Percentiles rank a stretch among this genome's conserved stretches.
These are phyloP conservation scores for Mallotus japonicus DNA, from an alignment of 441 rosid species.

Conservation along the genomic window DNA sequence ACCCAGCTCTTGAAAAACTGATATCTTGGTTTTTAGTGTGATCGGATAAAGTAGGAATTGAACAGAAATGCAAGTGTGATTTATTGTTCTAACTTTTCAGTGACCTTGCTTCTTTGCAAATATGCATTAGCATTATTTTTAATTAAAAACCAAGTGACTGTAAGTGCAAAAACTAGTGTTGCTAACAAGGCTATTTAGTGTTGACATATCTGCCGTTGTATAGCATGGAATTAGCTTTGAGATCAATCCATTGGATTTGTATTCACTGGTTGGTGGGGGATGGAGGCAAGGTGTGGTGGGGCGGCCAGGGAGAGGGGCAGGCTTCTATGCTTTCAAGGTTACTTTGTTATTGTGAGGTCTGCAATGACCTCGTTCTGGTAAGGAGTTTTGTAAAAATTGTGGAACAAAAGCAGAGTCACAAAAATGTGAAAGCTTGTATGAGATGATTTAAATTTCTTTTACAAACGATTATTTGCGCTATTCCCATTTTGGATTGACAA, in stretches of 20 bases:
- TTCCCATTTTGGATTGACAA: too few relatives aligned
- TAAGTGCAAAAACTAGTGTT: neutral
- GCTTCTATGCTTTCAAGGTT: neutral
- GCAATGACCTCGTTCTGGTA: too few relatives aligned
- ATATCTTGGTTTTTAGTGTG: conserved; percentile 1
- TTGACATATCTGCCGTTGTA: neutral
- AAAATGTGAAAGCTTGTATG: too few relatives aligned
- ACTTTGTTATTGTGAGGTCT: neutral
- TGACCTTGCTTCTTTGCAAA: neutral
- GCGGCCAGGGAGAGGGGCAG: too few relatives aligned
- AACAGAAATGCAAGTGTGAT: neutral
- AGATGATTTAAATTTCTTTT: too few relatives aligned
- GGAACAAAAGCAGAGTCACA: too few relatives aligned
- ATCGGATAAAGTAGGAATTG: neutral
- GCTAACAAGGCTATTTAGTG: neutral
- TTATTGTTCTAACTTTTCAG: neutral
- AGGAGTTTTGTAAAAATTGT: too few relatives aligned
- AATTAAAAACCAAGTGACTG: neutral
- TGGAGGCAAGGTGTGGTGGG: neutral
- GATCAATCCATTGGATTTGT: neutral
- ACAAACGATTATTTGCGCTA: too few relatives aligned
- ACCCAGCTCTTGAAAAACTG: conserved; percentile 4
- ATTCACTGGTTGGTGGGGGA: neutral
- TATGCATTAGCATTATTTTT: neutral
- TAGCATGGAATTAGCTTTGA: neutral